Evolutionary conservation across 495 filamentous ascomycete genomes (phyloP), one percentile per base, ranked within the genome.

Genomic region (Sabuloglossum arenarium): DNA sequence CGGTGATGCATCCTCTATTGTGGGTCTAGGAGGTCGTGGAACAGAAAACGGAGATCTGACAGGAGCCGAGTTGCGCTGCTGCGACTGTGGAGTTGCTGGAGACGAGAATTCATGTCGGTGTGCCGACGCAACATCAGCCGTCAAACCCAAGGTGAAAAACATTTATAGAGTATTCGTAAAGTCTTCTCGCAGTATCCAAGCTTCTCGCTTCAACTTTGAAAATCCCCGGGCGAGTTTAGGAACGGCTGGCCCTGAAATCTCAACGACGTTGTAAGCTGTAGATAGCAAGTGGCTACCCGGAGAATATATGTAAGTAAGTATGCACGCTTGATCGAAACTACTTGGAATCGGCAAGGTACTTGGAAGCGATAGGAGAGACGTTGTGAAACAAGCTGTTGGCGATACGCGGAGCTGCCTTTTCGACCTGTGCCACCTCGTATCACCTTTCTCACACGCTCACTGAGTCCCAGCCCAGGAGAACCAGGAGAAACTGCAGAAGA

Each of bases 101-200:
- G 55, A 49, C 24, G 55, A 49, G 29, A 56, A 56, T 56, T 45
- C 53, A 59, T 59, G 52, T 12, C 31, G 50, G 31, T 58, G 56
- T 6, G 45, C 56, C 30, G 56, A 45, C 42, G 56, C 56, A 29
- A 49, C 46, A 19, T 58, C 56, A 28, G 56, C 56, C 24, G 56
- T 53, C 11, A 52, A 16, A 6, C 56, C 56, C 56, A 58, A 42
- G 19, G 50, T 32, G 24, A 58, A 58, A 49, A 58, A 39, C 56
- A 53, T 58, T n/a, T 37, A 34, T 21, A 28, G 25, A 55, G 9
- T 39, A 19, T 23, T 19, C 19, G 39, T 39, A 5, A 10, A 43
- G 39, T 32, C 39, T 10, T 43, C 16, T 39, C 14, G 39, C 19
- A 2, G 39, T n/a, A 39, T 16, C 16, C n/a, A n/a, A 21, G n/a